Evolutionary conservation across 345 rosid species (phyloP).

Genomic region (Brassica rapa): DNA sequence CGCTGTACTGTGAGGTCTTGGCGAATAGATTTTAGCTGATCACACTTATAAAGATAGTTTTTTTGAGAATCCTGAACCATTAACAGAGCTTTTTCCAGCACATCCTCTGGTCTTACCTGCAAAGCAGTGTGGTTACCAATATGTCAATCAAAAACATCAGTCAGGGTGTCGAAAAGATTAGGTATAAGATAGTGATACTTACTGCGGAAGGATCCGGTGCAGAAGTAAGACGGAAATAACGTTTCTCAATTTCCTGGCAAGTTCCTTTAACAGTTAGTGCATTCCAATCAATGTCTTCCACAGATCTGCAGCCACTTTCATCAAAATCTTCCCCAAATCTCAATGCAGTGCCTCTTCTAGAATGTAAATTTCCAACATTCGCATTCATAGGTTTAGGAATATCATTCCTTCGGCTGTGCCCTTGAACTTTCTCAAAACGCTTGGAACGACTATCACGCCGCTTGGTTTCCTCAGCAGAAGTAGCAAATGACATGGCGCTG

Average conservation of each 20-base stretch:
- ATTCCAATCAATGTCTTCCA: constrained; percentile 99
- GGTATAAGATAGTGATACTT: constrained; percentile 44
- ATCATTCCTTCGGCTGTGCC: constrained; percentile 57
- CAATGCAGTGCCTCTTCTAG: constrained; percentile 77
- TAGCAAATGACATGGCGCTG: constrained; percentile 65
- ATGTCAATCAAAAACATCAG: background rate
- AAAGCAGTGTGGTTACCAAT: constrained; percentile 12
- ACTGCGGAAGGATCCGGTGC: constrained; percentile 98
- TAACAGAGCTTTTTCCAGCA: constrained; percentile 81
- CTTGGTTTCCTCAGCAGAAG: constrained; percentile 83
- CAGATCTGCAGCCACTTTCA: constrained; percentile 79
- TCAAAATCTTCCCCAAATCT: constrained; percentile 74
- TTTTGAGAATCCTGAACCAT: constrained; percentile 88
- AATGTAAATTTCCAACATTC: constrained; percentile 63
- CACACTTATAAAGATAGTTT: constrained; percentile 94
- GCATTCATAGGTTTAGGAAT: constrained; percentile 60
- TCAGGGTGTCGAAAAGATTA: constrained; percentile 1
- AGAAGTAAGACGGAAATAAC: constrained; percentile 96
- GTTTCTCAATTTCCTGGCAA: constrained; percentile 94
- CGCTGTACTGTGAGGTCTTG: constrained; percentile 97
- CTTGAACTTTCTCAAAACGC: constrained; percentile 84
- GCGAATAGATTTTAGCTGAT: constrained; percentile 96
- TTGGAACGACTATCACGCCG: constrained; percentile 91
- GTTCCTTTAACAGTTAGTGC: constrained; percentile 96
- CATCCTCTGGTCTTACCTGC: constrained; percentile 99